Evolutionary conservation across 495 filamentous ascomycete genomes (phyloP), one percentile per base, ranked within the genome.

Genomic region (Chaetomium tenue): DNA sequence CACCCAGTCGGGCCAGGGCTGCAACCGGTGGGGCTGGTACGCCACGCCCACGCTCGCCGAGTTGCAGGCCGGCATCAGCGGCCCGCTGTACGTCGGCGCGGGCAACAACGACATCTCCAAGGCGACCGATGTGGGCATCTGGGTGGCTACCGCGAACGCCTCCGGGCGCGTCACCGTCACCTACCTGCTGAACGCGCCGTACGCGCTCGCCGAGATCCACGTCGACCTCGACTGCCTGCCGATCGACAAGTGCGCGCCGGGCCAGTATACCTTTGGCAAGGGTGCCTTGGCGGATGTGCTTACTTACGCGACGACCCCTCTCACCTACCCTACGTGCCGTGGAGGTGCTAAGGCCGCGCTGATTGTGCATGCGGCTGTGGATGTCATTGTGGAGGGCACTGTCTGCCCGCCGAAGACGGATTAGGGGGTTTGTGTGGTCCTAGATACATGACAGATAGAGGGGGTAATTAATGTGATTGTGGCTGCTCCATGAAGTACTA

Each of bases 1-100:
- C 56, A 66, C 68, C 37, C 63, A 61, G 26, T 60, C 53, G 44
- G 68, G 65, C 28, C 12, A 50, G 7, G 65, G 65, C 60, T 70
- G 65, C 68, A 70, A 70, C 51, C 55, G 69, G 0, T 71, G 66
- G 71, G 71, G 71, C 0, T 73, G 71, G 71, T 73, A 69, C 63
- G 15, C 50, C 23, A 68, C 61, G 3, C 66, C 69, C 5, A 69
- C 68, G 22, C 20, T 66, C 18, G 60, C 66, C 22, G 51, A 66
- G 42, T 62, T 73, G n/a, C 63, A 65, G 22, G 40, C 22, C 18
- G 64, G 69, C 63, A 69, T 71, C 61, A 58, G 30, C 58, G 72
- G 72, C 4, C 22, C 52, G 13, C 61, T 74, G 6, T 67, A 68
- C 60, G 64, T 72, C 26, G 72, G 72, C 57, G 72, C 72, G 6